Evolutionary conservation across 192 early-diverging fungal genomes (phyloP).

Genomic region (Rhizoclosmatium sp.): DNA sequence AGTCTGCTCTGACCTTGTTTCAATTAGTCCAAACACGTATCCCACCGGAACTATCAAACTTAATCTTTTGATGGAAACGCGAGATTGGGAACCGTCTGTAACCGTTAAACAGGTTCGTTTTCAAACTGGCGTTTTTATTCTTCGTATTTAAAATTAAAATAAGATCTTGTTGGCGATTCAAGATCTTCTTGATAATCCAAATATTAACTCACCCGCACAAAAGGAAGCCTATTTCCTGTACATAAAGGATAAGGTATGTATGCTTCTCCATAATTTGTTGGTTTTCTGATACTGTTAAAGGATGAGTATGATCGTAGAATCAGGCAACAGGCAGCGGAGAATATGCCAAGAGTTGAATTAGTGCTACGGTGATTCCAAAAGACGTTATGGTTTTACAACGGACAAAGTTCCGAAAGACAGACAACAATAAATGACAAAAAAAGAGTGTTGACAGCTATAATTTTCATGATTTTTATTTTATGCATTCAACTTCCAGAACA

Average conservation of each 20-base stretch:
- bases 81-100: constrained; percentile 79
- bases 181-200: constrained; percentile 88
- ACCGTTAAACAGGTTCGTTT: constrained; percentile 90
- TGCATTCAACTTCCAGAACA: no score
- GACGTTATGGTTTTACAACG: no score
- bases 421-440: no score
- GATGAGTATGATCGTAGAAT: constrained; percentile 21
- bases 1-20: background rate
- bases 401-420: no score
- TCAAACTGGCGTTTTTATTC: no score
- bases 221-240: constrained; percentile 78
- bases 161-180: constrained; percentile 92
- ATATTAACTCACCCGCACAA: constrained; percentile 89
- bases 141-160: no score
- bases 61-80: constrained; percentile 91
- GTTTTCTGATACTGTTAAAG: background rate
- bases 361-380: no score
- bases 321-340: constrained; percentile 20
- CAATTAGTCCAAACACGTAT: constrained; percentile 82
- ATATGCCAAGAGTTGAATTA: background rate
- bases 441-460: no score
- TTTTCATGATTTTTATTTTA: no score
- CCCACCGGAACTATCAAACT: constrained; percentile 96
- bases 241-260: constrained; percentile 55
- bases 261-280: background rate